These are phyloP conservation scores for Vigna reflexopilosa DNA, from an alignment of 306 rosid species.

Conservation along the genomic window DNA sequence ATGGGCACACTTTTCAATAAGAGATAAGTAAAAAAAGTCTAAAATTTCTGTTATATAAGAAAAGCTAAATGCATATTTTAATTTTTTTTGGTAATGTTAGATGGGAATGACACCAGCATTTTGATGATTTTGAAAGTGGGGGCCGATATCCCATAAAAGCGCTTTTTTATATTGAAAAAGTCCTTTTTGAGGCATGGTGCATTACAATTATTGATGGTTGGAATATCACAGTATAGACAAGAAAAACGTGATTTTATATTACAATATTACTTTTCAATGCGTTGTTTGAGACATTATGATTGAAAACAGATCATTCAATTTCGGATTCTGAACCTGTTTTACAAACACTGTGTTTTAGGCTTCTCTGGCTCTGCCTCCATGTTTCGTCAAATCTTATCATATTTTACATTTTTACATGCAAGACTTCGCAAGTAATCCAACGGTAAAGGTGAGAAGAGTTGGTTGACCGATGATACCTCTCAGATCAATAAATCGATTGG, in stretches of 20 bases:
- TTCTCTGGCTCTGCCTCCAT: no score
- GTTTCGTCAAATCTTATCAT: no score
- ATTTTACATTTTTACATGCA: no score
- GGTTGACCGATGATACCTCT: no score
- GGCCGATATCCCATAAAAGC: neutral
- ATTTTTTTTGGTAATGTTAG: neutral
- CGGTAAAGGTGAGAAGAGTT: no score
- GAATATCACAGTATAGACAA: conserved; percentile 24
- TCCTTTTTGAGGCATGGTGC: conserved; percentile 17
- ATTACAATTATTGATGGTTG: conserved; percentile 42
- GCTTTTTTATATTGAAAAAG: conserved; percentile 11
- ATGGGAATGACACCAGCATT: neutral
- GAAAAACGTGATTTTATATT: conserved; percentile 36
- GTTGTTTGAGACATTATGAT: conserved; percentile 15
- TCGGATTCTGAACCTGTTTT: neutral
- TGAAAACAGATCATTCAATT: conserved; percentile 5
- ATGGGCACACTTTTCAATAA: neutral
- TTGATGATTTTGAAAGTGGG: conserved; percentile 11
- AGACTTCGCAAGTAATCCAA: no score
- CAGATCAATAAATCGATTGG: no score
- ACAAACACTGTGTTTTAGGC: neutral
- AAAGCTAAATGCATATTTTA: neutral
- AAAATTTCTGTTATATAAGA: neutral
- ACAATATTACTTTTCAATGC: conserved; percentile 2
- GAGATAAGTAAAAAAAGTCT: neutral